These are phyloP conservation scores for Boletus huronensis DNA, from an alignment of 768 basidiomycete genomes.

Conservation along the genomic window DNA sequence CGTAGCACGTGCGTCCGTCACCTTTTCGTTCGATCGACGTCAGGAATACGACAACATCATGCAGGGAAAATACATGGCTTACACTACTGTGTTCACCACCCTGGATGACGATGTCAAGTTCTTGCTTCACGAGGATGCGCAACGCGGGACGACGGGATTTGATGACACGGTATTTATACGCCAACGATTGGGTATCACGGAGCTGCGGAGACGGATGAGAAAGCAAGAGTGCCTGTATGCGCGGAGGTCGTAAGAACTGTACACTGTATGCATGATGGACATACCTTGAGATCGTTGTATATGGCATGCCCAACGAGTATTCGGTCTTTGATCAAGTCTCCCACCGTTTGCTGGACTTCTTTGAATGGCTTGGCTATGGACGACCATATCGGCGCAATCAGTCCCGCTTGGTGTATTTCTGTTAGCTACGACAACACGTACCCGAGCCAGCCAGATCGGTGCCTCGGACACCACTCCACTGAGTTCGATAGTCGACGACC, in stretches of 20 bases:
- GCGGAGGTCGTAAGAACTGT: background rate
- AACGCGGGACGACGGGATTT: no score
- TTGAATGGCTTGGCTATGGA: slow-evolving; percentile 68
- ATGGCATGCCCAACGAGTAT: slow-evolving; percentile 90
- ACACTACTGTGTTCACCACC: no score
- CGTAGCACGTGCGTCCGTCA: no score
- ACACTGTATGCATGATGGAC: background rate
- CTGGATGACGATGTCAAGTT: no score
- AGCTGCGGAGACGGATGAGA: no score
- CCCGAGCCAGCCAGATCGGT: slow-evolving; percentile 69
- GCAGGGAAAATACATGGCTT: no score
- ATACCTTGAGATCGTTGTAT: slow-evolving; percentile 66
- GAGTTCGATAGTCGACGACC: slow-evolving; percentile 91
- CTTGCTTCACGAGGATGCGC: no score
- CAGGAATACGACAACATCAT: no score
- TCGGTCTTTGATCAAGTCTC: slow-evolving; percentile 70
- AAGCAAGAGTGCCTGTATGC: no score
- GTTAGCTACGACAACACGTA: slow-evolving; percentile 4
- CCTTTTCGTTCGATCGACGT: no score
- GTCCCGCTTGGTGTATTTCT: background rate
- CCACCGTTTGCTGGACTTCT: slow-evolving; percentile 75
- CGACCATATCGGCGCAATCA: background rate
- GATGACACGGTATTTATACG: no score
- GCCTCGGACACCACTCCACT: slow-evolving; percentile 80
- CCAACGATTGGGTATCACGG: no score